These are phyloP conservation scores for Abrus precatorius DNA, from an alignment of 306 rosid genomes.

Conservation along the genomic window DNA sequence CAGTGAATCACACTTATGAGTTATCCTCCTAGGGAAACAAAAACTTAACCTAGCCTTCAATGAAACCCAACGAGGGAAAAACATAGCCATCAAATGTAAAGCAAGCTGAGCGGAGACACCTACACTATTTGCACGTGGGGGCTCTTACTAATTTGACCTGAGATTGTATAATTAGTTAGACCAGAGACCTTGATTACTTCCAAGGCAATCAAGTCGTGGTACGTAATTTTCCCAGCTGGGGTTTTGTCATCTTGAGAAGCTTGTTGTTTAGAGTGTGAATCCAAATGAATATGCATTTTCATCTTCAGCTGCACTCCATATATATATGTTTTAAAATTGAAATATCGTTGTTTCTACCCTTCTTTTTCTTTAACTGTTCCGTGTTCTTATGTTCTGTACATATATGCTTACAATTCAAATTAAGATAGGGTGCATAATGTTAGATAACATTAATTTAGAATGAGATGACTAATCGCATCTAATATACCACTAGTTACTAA, in stretches of 20 bases:
- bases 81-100: neutral
- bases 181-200: constrained; percentile 3
- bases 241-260: constrained; percentile 1
- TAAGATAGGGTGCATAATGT: neutral
- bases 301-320: neutral
- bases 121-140: neutral
- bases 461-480: neutral
- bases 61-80: constrained; percentile 23
- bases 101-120: neutral
- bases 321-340: no score
- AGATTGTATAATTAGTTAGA: constrained; percentile 2
- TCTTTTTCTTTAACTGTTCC: neutral
- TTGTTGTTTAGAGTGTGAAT: constrained; percentile 1
- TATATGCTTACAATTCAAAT: neutral
- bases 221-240: neutral
- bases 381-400: neutral
- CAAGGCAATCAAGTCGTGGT: constrained; percentile 28
- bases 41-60: constrained; percentile 3
- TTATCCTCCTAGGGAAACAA: neutral
- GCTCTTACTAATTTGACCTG: constrained; percentile 6
- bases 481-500: neutral
- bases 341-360: no score
- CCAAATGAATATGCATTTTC: neutral
- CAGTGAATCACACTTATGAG: neutral
- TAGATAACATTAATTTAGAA: neutral